Evolutionary conservation across 2,329 filamentous ascomycete genomes (phyloP), one percentile per base, ranked within the genome.

Genomic region (Coniochaeta sp.): DNA sequence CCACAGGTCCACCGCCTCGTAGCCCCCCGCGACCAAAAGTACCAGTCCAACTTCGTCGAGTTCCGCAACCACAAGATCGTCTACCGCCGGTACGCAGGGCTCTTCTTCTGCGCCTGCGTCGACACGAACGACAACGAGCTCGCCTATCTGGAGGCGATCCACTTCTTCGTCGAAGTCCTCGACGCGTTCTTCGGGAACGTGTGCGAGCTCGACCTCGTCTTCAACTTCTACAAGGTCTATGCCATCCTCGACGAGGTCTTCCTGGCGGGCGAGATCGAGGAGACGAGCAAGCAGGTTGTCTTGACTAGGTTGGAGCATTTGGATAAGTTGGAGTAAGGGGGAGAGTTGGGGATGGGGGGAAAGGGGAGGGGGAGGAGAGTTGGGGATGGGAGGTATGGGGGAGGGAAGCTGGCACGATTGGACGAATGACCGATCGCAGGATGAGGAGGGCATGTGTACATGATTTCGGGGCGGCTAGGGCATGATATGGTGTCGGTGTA

Each of bases 1-100:
- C 32, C 32, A 48, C 61, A 91, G 86, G 89, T 97, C 63, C 94
- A 99, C 78, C 91, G 94, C 57, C 90, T 99, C 60, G 92, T 99
- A 55, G 94, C 94, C 0, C 94, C 94, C 6, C 89, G 94, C 66
- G 94, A 99, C 72, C 94, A 99, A 68, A 99, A 99, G 69, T 96
- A 99, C 77, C 94, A 99, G 70, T 96, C 91, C 73, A 99, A 99
- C 76, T 99, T 99, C 65, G 94, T 99, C 78, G 94, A 99, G 73
- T 86, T 87, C 75, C 87, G 89, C 59, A 89, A 91, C 72, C 91
- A 92, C 67, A 97, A 96, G 76, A 88, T 99, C 62, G 90, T 99
- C 51, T 99, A 99, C 76, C 87, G 95, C 42, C 88, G 94, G 56
- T 99, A 99, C 72, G 94, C 94, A 0, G 94, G 94, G 0, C 83